Evolutionary conservation across 140 eudicot species (phyloP).

Genomic region (Cichorium intybus): DNA sequence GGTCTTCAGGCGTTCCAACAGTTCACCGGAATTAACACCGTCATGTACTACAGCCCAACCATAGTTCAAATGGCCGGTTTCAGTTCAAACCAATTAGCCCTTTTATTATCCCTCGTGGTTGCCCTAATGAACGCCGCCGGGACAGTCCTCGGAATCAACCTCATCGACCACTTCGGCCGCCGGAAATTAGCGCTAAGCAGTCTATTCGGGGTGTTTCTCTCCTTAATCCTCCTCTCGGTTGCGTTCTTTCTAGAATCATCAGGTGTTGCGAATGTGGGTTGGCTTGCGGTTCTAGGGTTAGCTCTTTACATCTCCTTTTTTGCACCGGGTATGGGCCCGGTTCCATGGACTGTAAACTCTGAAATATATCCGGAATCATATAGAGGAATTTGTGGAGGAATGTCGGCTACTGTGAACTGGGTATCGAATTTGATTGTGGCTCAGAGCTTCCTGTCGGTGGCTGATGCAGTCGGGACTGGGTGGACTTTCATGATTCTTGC

Average conservation of each 20-base stretch:
- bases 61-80: conserved; percentile 99
- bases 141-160: conserved; percentile 71
- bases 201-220: conserved; percentile 61
- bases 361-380: conserved; percentile 91
- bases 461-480: conserved; percentile 80
- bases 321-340: conserved; percentile 99
- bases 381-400: conserved; percentile 85
- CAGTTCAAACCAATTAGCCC: conserved; percentile 77
- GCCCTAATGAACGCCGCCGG: conserved; percentile 84
- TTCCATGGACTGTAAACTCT: conserved; percentile 99
- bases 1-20: conserved; percentile 99
- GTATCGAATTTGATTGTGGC: conserved; percentile 80
- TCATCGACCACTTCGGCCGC: conserved; percentile 88
- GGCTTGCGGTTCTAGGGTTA: conserved; percentile 82
- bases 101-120: conserved; percentile 71
- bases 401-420: conserved; percentile 99
- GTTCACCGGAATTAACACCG: conserved; percentile 91
- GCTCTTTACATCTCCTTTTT: conserved; percentile 81
- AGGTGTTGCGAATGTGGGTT: conserved; percentile 41
- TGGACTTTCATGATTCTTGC: conserved; percentile 72
- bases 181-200: conserved; percentile 69
- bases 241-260: conserved; percentile 65
- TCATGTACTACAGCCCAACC: conserved; percentile 98
- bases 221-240: conserved; percentile 57
- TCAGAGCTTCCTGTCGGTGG: conserved; percentile 79